phyloP scores from a whole-genome alignment of 2,329 filamentous ascomycete genomes.

The Pseudonectria foliicola region DNA sequence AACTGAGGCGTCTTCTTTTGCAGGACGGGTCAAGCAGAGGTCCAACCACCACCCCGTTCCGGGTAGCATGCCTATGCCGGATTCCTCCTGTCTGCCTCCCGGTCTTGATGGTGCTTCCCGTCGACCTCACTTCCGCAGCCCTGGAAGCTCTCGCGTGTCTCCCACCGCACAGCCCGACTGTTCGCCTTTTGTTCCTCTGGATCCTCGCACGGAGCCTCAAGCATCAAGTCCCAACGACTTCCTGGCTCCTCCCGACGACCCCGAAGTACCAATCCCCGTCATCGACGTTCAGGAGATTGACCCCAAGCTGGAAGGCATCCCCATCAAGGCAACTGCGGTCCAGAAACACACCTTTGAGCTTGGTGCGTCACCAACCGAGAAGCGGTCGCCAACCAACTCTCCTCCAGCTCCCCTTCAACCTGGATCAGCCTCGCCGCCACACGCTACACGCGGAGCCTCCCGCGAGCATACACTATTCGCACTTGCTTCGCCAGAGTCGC shows the following conservation, averaged over 20 bases:
- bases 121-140: conserved; percentile 27
- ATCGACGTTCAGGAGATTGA: conserved; percentile 54
- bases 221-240: conserved; percentile 31
- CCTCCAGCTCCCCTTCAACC: conserved; percentile 13
- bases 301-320: conserved; percentile 53
- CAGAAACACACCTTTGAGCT: conserved; percentile 46
- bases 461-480: conserved; percentile 39
- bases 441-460: conserved; percentile 20
- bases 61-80: conserved; percentile 12
- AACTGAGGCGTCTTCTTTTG: conserved; percentile 16
- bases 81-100: conserved; percentile 23
- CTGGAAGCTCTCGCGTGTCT: conserved; percentile 26
- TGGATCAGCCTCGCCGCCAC: conserved; percentile 8
- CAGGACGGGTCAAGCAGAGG: conserved; percentile 13
- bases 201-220: conserved; percentile 37
- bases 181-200: conserved; percentile 33
- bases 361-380: conserved; percentile 15
- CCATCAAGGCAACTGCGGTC: conserved; percentile 47
- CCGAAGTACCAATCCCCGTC: conserved; percentile 32
- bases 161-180: conserved; percentile 28
- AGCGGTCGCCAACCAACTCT: conserved; percentile 22
- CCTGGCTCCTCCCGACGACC: conserved; percentile 24
- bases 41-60: conserved; percentile 11
- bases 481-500: conserved; percentile 40
- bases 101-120: conserved; percentile 29